A percentile compares a stretch with the other conserved stretches of the same genome.
Evolutionary conservation across 805 yeast species (phyloP).

Genomic region (Tetrapisispora fleetii): DNA sequence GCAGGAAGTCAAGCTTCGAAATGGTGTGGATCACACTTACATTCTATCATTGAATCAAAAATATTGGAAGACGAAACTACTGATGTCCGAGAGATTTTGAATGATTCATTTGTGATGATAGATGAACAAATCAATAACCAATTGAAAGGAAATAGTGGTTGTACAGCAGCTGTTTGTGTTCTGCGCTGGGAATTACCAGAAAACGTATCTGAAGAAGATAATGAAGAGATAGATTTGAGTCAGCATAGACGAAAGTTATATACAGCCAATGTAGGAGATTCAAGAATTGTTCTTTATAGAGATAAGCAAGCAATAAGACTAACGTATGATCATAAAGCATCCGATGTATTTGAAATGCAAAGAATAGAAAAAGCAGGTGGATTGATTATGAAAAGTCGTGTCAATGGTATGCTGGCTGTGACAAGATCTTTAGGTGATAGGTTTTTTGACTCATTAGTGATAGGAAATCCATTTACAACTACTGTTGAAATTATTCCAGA

Average conservation of each 20-base stretch:
- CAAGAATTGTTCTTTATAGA: conserved; percentile 71
- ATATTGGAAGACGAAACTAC: conserved; percentile 38
- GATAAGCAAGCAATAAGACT: conserved; percentile 66
- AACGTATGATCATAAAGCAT: conserved; percentile 89
- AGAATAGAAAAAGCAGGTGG: conserved; percentile 79
- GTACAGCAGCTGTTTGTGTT: conserved; percentile 93
- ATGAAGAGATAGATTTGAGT: conserved; percentile 20
- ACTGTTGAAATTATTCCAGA: conserved; percentile 55
- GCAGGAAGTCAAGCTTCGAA: conserved; percentile 90
- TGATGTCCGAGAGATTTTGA: conserved; percentile 58
- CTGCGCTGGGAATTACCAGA: conserved; percentile 66
- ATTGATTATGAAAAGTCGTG: conserved; percentile 77
- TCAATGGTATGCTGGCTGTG: conserved; percentile 91
- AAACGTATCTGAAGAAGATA: conserved; percentile 7
- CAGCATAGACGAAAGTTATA: conserved; percentile 66
- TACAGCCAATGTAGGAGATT: conserved; percentile 94
- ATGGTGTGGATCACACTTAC: conserved; percentile 87
- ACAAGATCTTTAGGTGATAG: conserved; percentile 88
- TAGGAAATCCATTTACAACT: conserved; percentile 88
- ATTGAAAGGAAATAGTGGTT: conserved; percentile 69
- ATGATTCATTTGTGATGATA: conserved; percentile 62
- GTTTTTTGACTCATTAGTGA: conserved; percentile 82
- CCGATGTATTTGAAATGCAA: conserved; percentile 65
- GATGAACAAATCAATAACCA: conserved; percentile 57
- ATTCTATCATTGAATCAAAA: conserved; percentile 52